phyloP scores from a whole-genome alignment of 75 land plant species.

The Pseudotsuga menziesii region DNA sequence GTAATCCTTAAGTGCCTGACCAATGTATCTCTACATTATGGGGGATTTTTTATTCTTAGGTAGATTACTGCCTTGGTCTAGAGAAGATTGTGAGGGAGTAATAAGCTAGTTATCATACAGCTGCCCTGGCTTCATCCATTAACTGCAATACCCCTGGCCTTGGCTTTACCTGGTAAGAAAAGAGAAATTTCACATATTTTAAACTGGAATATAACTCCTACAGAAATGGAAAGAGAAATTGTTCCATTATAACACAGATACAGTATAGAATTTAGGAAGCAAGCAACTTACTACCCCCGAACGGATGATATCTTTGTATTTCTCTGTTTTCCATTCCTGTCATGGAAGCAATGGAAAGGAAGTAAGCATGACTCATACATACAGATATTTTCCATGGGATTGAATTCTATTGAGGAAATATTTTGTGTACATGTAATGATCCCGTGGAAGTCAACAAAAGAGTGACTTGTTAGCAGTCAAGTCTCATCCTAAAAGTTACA shows the following conservation, averaged over 20 bases:
- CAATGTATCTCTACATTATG: background rate
- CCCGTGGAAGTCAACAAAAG: background rate
- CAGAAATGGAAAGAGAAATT: too few relatives aligned
- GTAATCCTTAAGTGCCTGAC: background rate
- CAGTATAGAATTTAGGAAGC: background rate
- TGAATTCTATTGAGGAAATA: background rate
- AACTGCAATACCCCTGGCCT: slow-evolving; percentile 89
- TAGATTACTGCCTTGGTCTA: background rate
- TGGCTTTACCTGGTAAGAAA: slow-evolving; percentile 64
- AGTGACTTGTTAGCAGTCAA: background rate
- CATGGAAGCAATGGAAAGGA: slow-evolving; percentile 3
- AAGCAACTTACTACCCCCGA: slow-evolving; percentile 80
- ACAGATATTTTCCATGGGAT: background rate
- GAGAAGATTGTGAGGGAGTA: slow-evolving; percentile 3
- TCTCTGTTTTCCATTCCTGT: slow-evolving; percentile 98
- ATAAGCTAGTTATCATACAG: slow-evolving; percentile 43
- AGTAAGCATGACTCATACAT: background rate
- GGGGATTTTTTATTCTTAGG: too few relatives aligned
- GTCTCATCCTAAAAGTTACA: background rate
- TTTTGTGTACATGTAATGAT: background rate
- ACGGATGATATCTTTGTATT: slow-evolving; percentile 84
- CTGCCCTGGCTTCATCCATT: slow-evolving; percentile 88
- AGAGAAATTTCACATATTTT: background rate
- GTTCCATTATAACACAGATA: background rate
- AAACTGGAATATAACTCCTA: too few relatives aligned